These are phyloP conservation scores for Alternaria arbusti DNA, from an alignment of 2,329 filamentous ascomycete species.

Conservation along the genomic window DNA sequence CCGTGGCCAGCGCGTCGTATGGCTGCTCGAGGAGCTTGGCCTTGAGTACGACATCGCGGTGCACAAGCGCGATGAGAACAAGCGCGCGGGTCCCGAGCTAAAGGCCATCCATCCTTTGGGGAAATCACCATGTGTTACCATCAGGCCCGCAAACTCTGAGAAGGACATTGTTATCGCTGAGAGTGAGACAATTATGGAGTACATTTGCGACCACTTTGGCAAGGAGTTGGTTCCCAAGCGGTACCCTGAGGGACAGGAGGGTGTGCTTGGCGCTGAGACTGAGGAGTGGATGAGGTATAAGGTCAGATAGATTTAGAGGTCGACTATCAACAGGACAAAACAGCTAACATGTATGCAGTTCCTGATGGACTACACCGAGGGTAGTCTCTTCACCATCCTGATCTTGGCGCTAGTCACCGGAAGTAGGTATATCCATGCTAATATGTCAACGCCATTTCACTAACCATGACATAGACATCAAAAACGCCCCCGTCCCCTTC, in stretches of 20 bases:
- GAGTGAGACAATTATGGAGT: conserved; percentile 81
- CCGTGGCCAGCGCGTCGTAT: conserved; percentile 81
- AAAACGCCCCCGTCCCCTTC: conserved; percentile 66
- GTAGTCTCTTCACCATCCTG: conserved; percentile 77
- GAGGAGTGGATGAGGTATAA: conserved; percentile 67
- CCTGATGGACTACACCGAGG: conserved; percentile 81
- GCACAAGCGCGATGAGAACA: conserved; percentile 71
- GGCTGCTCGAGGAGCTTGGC: conserved; percentile 83
- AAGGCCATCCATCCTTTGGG: conserved; percentile 82
- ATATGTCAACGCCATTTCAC: no score
- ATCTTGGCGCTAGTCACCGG: conserved; percentile 67
- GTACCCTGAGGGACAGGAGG: conserved; percentile 61
- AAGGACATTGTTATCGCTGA: conserved; percentile 75
- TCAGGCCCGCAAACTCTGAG: conserved; percentile 58
- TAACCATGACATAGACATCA: conserved; percentile 39
- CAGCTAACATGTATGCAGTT: conserved; percentile 45
- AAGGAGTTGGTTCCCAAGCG: conserved; percentile 58
- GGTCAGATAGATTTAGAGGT: conserved; percentile 10
- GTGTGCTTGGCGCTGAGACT: conserved; percentile 62
- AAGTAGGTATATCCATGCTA: conserved; percentile 35
- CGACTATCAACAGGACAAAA: no score
- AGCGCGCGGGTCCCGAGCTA: conserved; percentile 76
- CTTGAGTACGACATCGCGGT: conserved; percentile 80
- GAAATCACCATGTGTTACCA: conserved; percentile 79
- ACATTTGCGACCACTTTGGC: conserved; percentile 74